Evolutionary conservation across 192 early-diverging fungal genomes (phyloP).

Genomic region (Obelidium mucronatum): DNA sequence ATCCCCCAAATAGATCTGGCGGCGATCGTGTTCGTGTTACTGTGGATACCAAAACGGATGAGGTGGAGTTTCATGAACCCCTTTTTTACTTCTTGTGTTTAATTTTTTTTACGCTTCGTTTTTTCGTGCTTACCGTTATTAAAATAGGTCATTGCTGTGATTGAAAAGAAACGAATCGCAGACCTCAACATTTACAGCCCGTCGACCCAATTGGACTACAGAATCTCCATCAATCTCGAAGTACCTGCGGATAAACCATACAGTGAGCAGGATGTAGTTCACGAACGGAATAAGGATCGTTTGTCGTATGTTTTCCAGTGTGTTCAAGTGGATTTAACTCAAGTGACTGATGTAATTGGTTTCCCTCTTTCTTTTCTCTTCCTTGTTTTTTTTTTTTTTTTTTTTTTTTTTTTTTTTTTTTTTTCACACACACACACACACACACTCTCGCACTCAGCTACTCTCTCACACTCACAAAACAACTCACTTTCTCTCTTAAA

Average conservation of each 20-base stretch:
- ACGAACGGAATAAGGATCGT: constrained; percentile 86
- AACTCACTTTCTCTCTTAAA: background rate
- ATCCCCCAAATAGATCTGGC: constrained; percentile 19
- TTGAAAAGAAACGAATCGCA: constrained; percentile 78
- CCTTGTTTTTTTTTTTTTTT: too few relatives aligned
- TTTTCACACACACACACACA: background rate
- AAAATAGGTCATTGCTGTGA: constrained; percentile 51
- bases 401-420: background rate
- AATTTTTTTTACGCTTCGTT: background rate
- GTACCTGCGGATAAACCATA: constrained; percentile 52
- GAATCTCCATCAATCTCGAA: constrained; percentile 88
- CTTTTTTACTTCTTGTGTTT: background rate
- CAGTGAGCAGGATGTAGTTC: constrained; percentile 44
- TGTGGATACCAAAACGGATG: constrained; percentile 41
- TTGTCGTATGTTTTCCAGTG: constrained; percentile 84
- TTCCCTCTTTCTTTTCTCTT: background rate
- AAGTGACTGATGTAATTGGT: constrained; percentile 67
- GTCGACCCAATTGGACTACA: constrained; percentile 78
- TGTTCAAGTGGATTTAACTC: constrained; percentile 89
- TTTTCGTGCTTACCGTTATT: too few relatives aligned
- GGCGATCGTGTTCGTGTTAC: constrained; percentile 40
- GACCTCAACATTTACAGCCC: constrained; percentile 90
- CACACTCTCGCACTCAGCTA: constrained; percentile 10
- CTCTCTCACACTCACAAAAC: background rate
- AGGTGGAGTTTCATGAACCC: constrained; percentile 14